Conservation (phyloP, 192 early-diverging fungal species). For the Gorgonomyces haynaldii region DNA sequence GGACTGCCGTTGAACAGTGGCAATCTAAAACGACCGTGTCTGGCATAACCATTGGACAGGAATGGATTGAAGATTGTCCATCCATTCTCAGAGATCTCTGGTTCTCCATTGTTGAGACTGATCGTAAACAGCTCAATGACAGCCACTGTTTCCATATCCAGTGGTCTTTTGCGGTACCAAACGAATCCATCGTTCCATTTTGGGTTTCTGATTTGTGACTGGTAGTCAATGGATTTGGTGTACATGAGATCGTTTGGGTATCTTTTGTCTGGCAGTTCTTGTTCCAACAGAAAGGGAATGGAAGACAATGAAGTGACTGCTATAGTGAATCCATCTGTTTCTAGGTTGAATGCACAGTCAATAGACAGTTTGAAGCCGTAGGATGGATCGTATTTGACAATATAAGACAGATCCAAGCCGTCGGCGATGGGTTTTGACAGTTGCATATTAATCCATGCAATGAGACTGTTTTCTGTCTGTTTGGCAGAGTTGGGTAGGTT, state of each 20-base stretch:
- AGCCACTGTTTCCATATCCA: not conserved
- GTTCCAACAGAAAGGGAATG: not conserved
- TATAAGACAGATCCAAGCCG: not conserved
- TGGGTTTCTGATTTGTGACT: constrained; percentile 1
- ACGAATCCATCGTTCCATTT: constrained; percentile 4
- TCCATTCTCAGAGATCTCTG: not conserved
- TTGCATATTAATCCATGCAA: not conserved
- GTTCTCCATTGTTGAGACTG: not conserved
- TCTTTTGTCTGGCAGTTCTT: not conserved
- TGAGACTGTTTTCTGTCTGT: constrained; percentile 3
- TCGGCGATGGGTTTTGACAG: not conserved
- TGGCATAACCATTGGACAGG: not conserved
- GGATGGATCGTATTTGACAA: constrained; percentile 1
- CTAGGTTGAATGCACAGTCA: not conserved
- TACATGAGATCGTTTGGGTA: constrained; percentile 4
- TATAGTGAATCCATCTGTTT: not conserved
- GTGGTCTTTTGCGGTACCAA: constrained; percentile 4
- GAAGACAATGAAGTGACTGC: not conserved
- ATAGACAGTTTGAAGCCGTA: constrained; percentile 6
- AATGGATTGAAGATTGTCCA: not conserved
- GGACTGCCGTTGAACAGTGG: not conserved
- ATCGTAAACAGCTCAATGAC: not conserved
- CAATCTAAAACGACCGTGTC: not conserved
- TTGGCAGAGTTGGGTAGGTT: not conserved
- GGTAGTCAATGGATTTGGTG: not conserved